These are phyloP conservation scores for Pseudonectria foliicola DNA, from an alignment of 2,329 filamentous ascomycete genomes.

Conservation along the genomic window DNA sequence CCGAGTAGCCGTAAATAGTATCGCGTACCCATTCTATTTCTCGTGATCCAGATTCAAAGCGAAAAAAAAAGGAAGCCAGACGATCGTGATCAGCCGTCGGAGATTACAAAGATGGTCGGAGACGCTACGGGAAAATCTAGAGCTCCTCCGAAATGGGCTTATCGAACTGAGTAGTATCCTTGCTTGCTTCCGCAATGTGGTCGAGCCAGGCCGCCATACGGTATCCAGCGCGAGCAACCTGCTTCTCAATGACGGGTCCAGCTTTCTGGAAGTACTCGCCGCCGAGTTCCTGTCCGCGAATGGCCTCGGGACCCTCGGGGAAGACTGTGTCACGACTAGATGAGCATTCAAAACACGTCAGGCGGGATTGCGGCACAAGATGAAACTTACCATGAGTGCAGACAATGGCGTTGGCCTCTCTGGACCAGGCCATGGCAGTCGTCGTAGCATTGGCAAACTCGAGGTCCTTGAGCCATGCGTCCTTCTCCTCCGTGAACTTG, in stretches of 20 bases:
- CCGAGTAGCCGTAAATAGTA: too few species aligned
- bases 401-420: slow-evolving; percentile 55
- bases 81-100: too few species aligned
- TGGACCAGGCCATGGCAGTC: slow-evolving; percentile 58
- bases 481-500: slow-evolving; percentile 42
- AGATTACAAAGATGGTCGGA: too few species aligned
- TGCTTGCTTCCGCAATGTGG: slow-evolving; percentile 42
- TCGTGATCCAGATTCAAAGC: too few species aligned
- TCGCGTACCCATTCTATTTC: too few species aligned
- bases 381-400: slow-evolving; percentile 49
- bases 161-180: slow-evolving; percentile 15
- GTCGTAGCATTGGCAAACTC: slow-evolving; percentile 45
- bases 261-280: slow-evolving; percentile 58
- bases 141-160: slow-evolving; percentile 21
- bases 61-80: not conserved
- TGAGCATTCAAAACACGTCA: slow-evolving; percentile 3
- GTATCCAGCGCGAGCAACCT: slow-evolving; percentile 62
- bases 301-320: slow-evolving; percentile 51
- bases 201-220: slow-evolving; percentile 63
- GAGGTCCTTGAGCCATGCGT: slow-evolving; percentile 51
- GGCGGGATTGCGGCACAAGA: not conserved
- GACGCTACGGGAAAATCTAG: slow-evolving; percentile 9
- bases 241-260: slow-evolving; percentile 56
- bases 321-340: slow-evolving; percentile 40
- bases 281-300: slow-evolving; percentile 52